Base-by-base conservation (phyloP, 2,329 filamentous ascomycete genomes). In the Fusarium denticulatum region DNA sequence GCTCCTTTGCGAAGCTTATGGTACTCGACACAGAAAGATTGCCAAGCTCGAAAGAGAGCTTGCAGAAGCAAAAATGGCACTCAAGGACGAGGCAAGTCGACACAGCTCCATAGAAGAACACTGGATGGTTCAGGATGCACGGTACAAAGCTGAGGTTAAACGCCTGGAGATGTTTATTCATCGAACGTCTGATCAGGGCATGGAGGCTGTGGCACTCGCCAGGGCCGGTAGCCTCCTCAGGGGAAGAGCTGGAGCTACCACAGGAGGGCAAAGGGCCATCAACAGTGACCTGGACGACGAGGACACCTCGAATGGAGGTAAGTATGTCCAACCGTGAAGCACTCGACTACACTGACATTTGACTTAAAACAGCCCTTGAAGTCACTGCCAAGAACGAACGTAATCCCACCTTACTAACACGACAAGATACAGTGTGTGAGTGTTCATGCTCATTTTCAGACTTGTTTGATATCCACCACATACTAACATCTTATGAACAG, bases 121-220 rank as follows among this genome's bases (percentile, higher is more conserved):
- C 15, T 80, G 77, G 76, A 73, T 71, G 43, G 40, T 73, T 24
- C 76, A 73, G 46, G 70, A 75, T 43, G 69, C 71, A 36, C 65
- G 69, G n/a, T 76, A 77, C 55, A 78, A 77, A 60, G 77, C 78
- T 16, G 78, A 83, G 45, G 76, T 80, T 32, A 80, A 78, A 55
- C 79, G 80, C 16, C 79, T 82, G 7, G 79, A 82, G 68, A 64
- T 80, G 42, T 68, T 80, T 24, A 79, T 80, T 37, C 78, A 79
- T 37, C 56, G 30, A 80, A 85, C 74, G 80, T 87, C 76, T 80
- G 82, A 71, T 70, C 80, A 82, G 32, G 84, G 85, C 7, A 77
- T 87, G 37, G 84, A 83, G 62, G 82, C 83, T n/a, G 85, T 87
- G 6, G 78, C 82, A 2, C 67, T 87, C 30, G 84, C 84, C 18